These are phyloP conservation scores for Melaleuca alternifolia DNA, from an alignment of 345 rosid genomes.

Conservation along the genomic window DNA sequence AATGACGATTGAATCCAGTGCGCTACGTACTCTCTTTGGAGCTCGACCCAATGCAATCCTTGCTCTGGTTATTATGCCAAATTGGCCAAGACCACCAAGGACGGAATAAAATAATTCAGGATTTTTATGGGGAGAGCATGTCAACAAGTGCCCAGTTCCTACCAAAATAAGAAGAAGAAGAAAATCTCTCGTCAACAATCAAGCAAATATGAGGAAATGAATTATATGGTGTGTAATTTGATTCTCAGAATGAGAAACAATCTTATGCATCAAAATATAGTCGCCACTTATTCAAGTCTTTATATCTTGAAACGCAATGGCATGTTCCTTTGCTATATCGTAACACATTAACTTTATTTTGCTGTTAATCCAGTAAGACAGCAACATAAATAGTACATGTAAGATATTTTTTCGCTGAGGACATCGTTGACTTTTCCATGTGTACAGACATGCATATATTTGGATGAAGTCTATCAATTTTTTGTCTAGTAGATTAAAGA, in stretches of 20 bases:
- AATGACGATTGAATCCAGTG: neutral
- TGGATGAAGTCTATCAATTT: neutral
- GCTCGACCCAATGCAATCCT: conserved; percentile 20
- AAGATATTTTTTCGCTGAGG: neutral
- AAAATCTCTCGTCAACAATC: neutral
- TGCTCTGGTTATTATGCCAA: conserved; percentile 34
- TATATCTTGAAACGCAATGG: neutral
- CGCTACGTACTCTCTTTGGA: conserved; percentile 6
- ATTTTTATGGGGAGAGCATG: neutral
- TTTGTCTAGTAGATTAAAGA: neutral
- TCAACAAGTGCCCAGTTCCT: conserved; percentile 2
- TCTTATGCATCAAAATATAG: neutral
- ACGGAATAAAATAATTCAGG: conserved; percentile 17
- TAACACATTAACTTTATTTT: neutral
- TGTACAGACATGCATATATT: neutral
- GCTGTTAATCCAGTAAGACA: neutral
- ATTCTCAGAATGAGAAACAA: neutral
- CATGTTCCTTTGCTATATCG: neutral
- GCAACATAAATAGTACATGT: neutral
- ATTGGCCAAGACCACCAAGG: conserved; percentile 35
- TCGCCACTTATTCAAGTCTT: neutral
- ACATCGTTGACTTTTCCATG: neutral
- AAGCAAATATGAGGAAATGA: neutral
- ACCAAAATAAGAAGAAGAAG: neutral
- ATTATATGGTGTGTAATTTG: neutral